Base-by-base conservation (phyloP, 805 yeast genomes). In the Teunomyces barrocoloradensis region DNA sequence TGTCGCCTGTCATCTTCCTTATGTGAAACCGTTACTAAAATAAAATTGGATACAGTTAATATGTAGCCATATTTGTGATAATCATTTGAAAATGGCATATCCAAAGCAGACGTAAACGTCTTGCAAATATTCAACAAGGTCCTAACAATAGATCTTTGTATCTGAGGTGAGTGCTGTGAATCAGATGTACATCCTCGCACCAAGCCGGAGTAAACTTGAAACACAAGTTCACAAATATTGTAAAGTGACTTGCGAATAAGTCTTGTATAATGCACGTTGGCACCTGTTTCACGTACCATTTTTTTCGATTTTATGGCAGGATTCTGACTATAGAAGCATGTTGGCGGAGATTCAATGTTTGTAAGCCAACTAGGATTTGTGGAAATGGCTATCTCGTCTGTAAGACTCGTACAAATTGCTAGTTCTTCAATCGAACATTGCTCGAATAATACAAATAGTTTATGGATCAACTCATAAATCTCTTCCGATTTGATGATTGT, bases 401-500 rank as follows among this genome's bases (percentile, higher is more conserved):
- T 87, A 46, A 81, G 69, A 2, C 60, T 51, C 0, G 75, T 54
- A 30, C 84, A 75, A 6, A 85, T 55, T 4, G 69, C 55, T 46
- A 76, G 75, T 52, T 85, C 91, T 61, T 86, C 94, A 6, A 77
- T 51, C 0, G 80, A 69, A 15, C 78, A 64, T 48, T 85, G 71
- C 47, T 77, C 68, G 44, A 80, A 72, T 13, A 85, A 59, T 25
- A 59, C 45, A 28, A 69, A 64, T 18, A 27, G 27, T 10, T 60
- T 52, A 9, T 84, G 18, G 10, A 53, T 53, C 4, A 81, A 27
- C 1, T 58, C 49, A 2, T 85, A 84, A 21, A 21, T 6, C 13
- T 55, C 50, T 2, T 63, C 61, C 2, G 74, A 71, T 54, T 79
- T 75, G 5, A 69, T 56, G 1, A 75, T 64, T 11, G 92, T 78